Conservation (phyloP, 352 stramenopile species). For the Phytophthora parvispora region DNA sequence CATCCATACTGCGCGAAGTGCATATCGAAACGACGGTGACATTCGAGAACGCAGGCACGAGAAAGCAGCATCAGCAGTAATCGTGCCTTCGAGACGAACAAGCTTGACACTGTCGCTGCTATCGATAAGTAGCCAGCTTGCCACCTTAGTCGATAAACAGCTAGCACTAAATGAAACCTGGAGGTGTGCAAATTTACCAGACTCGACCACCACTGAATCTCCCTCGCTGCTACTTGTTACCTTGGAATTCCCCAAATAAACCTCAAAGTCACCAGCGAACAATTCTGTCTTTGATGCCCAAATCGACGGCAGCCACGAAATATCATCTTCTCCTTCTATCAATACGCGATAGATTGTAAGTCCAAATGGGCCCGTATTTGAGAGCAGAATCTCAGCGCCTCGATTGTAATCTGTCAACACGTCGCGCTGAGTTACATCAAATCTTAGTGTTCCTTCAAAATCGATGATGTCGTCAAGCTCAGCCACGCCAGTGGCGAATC, state of each 20-base stretch:
- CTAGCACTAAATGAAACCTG: constrained; percentile 34
- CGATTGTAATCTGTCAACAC: constrained; percentile 20
- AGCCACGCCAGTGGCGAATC: not conserved
- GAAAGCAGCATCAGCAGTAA: constrained; percentile 35
- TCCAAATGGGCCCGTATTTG: constrained; percentile 32
- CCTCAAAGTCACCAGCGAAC: constrained; percentile 18
- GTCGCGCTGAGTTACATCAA: constrained; percentile 19
- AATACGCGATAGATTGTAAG: constrained; percentile 23
- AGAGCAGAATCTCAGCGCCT: constrained; percentile 23
- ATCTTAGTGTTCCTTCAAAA: constrained; percentile 23
- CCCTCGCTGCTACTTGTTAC: not conserved
- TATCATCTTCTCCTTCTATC: constrained; percentile 4
- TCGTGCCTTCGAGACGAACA: constrained; percentile 37
- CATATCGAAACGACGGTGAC: constrained; percentile 3
- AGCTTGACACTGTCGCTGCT: constrained; percentile 33
- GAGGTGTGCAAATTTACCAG: constrained; percentile 15
- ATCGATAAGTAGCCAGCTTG: constrained; percentile 42
- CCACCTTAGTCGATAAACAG: constrained; percentile 27
- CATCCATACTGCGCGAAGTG: constrained; percentile 24
- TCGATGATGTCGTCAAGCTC: constrained; percentile 1
- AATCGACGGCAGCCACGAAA: constrained; percentile 4
- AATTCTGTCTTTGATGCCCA: not conserved
- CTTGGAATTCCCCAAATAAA: constrained; percentile 10
- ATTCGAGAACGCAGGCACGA: constrained; percentile 37
- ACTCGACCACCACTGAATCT: constrained; percentile 9